Conservation (phyloP, 148 eudicot species). For the Dysphania ambrosioides region DNA sequence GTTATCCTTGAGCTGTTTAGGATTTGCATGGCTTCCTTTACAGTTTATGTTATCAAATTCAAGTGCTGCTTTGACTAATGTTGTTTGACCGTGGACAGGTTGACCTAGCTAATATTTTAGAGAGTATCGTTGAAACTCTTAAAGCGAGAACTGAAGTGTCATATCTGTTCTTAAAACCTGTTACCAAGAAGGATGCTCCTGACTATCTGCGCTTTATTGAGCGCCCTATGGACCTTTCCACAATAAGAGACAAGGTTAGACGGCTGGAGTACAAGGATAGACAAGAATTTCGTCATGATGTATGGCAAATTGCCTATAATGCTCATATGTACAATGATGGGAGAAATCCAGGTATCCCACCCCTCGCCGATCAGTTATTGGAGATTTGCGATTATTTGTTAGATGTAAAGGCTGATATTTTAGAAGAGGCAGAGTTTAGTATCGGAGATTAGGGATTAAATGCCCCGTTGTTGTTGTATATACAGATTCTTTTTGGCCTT, state of each 20-base stretch:
- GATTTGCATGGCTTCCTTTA: not conserved
- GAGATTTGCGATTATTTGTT: slow-evolving; percentile 76
- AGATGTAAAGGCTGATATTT: slow-evolving; percentile 33
- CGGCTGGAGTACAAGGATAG: slow-evolving; percentile 68
- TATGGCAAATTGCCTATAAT: slow-evolving; percentile 74
- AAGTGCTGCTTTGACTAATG: not conserved
- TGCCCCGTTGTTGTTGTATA: not conserved
- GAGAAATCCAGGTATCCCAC: slow-evolving; percentile 92
- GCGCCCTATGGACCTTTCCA: slow-evolving; percentile 88
- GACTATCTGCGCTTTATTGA: slow-evolving; percentile 59
- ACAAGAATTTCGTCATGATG: slow-evolving; percentile 75
- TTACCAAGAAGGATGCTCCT: slow-evolving; percentile 86
- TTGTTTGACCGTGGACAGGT: slow-evolving; percentile 45
- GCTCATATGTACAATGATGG: slow-evolving; percentile 74
- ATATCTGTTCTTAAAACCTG: slow-evolving; percentile 79
- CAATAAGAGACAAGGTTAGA: slow-evolving; percentile 73
- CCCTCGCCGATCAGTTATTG: slow-evolving; percentile 84
- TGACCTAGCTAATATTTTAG: slow-evolving; percentile 76
- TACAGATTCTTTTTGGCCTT: not conserved
- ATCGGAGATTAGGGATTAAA: slow-evolving; percentile 32
- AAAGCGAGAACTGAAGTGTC: slow-evolving; percentile 54
- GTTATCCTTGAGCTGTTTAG: not conserved
- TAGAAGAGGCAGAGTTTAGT: slow-evolving; percentile 72
- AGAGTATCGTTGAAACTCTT: slow-evolving; percentile 68
- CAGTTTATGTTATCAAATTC: not conserved